phyloP scores from a whole-genome alignment of 306 rosid genomes.

The Fragaria iinumae region DNA sequence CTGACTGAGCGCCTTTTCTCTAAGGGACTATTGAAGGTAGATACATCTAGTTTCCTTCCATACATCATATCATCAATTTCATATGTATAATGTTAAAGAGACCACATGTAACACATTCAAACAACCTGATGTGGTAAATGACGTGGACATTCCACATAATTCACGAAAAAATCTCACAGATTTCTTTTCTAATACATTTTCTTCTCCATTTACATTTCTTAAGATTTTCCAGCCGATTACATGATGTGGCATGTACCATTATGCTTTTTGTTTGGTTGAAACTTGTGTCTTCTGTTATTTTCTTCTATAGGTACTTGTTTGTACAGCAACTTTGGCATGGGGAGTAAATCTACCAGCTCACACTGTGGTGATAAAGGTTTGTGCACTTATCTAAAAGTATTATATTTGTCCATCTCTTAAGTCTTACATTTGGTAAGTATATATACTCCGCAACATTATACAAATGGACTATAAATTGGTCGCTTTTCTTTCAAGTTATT shows the following conservation, averaged over 20 bases:
- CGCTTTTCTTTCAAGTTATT: neutral
- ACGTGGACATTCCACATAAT: neutral
- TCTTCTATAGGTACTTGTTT: slow-evolving; percentile 80
- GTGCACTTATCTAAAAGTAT: slow-evolving; percentile 13
- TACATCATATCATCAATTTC: neutral
- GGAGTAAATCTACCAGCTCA: slow-evolving; percentile 99
- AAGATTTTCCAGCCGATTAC: neutral
- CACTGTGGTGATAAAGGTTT: slow-evolving; percentile 96
- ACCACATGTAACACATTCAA: neutral
- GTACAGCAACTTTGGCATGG: slow-evolving; percentile 99
- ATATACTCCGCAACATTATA: neutral
- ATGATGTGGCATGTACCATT: neutral
- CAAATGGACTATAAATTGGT: neutral
- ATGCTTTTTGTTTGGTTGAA: slow-evolving; percentile 1
- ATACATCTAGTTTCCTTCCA: neutral
- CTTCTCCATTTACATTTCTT: neutral
- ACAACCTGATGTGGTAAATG: neutral
- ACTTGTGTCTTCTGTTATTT: slow-evolving; percentile 19
- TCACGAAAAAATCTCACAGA: neutral
- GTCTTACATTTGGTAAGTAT: neutral
- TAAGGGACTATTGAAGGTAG: slow-evolving; percentile 85
- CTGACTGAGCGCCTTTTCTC: slow-evolving; percentile 93
- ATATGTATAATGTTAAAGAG: neutral
- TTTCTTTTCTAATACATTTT: slow-evolving; percentile 3
- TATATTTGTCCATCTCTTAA: neutral